Evolutionary conservation across 1,284 basidiomycete genomes (phyloP), one percentile per base, ranked within the genome.

Genomic region (Puccinia novopanici): DNA sequence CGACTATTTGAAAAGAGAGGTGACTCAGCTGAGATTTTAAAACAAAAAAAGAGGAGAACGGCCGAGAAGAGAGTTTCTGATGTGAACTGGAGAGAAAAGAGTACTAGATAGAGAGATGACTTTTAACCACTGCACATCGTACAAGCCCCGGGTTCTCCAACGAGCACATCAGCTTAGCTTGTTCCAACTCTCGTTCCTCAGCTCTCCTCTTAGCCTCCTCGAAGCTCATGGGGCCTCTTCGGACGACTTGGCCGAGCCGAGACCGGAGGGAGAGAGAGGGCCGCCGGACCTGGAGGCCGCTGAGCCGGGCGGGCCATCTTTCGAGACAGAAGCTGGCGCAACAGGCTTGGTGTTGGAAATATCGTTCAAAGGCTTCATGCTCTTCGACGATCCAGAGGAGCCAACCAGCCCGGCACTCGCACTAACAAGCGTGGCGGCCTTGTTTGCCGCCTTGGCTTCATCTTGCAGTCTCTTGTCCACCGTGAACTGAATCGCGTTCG

Each of bases 401-500:
- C 52, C 27, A 15, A 42, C 22, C n/a, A 63, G 34, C 17, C 37
- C 24, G 19, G 45, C 68, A 71, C 19, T 55, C 54, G 71, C 52
- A 34, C 71, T 73, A 27, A 55, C 54, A 40, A 73, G 71, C 19
- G 81, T 48, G 42, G 83, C 83, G 19, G 83, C 82, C 61, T 85
- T 83, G 75, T 91, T 92, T 24, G 84, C 84, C 5, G 85, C 85
- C 83, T 87, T 86, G 57, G 91, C 92, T 75, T 90, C 88, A 85
- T 93, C 92, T 82, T 95, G 89, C 77, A 92, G 88, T 54, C 87
- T 85, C 55, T 85, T 85, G 86, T 97, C 95, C 82, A 99, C 91
- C 17, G 97, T 99, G 88, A 99, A 99, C 88, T 99, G 95, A 87
- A 97, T 95, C 55, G 97, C 97, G 85, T 94, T 92, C 40, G 94